Percentiles rank a stretch among this genome's conserved stretches.
phyloP scores from a whole-genome alignment of 1,284 basidiomycete genomes.

The Leucoagaricus sp. region DNA sequence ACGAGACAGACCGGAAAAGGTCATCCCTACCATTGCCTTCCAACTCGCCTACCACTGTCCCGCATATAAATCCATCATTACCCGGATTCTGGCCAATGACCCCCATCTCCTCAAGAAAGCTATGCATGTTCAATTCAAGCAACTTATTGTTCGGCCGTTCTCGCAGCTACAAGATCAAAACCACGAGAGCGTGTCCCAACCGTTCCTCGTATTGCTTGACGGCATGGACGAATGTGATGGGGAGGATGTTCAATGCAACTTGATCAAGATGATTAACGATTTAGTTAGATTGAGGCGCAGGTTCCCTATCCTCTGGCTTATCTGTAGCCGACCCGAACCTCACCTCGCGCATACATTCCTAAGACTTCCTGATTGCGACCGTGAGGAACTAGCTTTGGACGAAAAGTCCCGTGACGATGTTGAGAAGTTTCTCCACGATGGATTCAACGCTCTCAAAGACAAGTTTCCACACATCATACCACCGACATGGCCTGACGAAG shows the following conservation, averaged over 20 bases:
- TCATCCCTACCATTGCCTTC: conserved; percentile 22
- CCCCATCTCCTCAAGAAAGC: conserved; percentile 15
- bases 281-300: background rate
- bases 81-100: conserved; percentile 12
- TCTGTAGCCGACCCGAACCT: conserved; percentile 21
- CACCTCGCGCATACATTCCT: conserved; percentile 6
- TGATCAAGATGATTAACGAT: conserved; percentile 3
- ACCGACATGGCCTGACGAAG: background rate
- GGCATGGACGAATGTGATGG: conserved; percentile 21
- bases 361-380: background rate
- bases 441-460: background rate
- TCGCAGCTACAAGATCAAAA: background rate
- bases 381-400: background rate
- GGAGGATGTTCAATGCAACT: conserved; percentile 8
- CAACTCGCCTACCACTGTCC: conserved; percentile 18
- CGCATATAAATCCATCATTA: conserved; percentile 10
- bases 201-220: conserved; percentile 19
- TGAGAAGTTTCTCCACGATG: background rate
- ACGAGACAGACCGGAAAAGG: conserved; percentile 9
- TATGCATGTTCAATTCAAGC: conserved; percentile 14
- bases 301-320: conserved; percentile 19
- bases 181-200: background rate
- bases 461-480: background rate
- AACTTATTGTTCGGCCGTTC: conserved; percentile 20
- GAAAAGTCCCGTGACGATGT: background rate